Percentiles rank a stretch among this genome's conserved stretches.
Conservation (phyloP, 768 basidiomycete species). For the Tricholoma matsutake region DNA sequence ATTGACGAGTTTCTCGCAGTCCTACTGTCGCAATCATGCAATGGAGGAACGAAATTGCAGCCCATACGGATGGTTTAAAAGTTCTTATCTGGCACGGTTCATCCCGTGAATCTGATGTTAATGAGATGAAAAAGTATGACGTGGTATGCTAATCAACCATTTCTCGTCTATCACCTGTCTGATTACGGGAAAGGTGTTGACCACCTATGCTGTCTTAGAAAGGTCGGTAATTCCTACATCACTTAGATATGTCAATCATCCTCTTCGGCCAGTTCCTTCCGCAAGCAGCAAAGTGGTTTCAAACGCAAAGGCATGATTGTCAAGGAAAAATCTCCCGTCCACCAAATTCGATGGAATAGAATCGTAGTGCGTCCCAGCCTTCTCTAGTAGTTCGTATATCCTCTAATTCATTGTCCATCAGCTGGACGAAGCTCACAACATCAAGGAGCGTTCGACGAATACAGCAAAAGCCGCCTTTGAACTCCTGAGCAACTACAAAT, state of each 20-base stretch:
- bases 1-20: slow-evolving; percentile 26
- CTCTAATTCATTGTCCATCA: slow-evolving; percentile 21
- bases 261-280: slow-evolving; percentile 59
- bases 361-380: slow-evolving; percentile 51
- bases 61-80: slow-evolving; percentile 80
- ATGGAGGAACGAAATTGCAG: slow-evolving; percentile 91
- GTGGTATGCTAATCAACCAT: slow-evolving; percentile 53
- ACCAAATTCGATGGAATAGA: slow-evolving; percentile 82
- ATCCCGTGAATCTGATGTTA: slow-evolving; percentile 61
- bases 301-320: slow-evolving; percentile 80
- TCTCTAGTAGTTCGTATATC: not conserved
- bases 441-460: slow-evolving; percentile 92
- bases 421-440: slow-evolving; percentile 97
- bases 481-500: slow-evolving; percentile 72
- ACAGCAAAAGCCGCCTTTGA: slow-evolving; percentile 98
- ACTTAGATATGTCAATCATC: not conserved
- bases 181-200: slow-evolving; percentile 54
- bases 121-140: slow-evolving; percentile 79
- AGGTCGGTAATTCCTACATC: slow-evolving; percentile 28
- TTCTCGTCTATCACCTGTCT: not conserved
- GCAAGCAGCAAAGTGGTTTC: slow-evolving; percentile 91
- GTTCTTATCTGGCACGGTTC: slow-evolving; percentile 93
- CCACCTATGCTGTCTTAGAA: slow-evolving; percentile 87
- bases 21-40: slow-evolving; percentile 64
- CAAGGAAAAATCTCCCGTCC: slow-evolving; percentile 85